phyloP scores from a whole-genome alignment of 2,329 filamentous ascomycete species.

The Ophiostoma triangulosporum region DNA sequence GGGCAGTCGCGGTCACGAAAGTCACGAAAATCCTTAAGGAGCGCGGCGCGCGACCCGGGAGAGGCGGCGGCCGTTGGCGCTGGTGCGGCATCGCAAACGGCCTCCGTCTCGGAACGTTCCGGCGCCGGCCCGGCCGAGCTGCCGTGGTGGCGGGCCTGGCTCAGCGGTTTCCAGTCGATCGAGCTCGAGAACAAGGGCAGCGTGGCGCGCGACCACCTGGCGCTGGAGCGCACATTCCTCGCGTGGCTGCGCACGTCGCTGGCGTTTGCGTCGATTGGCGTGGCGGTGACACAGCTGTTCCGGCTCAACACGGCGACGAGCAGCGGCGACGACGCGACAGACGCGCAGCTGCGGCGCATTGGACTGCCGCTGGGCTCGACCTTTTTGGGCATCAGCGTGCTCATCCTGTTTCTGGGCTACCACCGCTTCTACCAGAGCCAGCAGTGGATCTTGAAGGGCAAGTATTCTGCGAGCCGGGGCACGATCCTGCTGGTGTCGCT shows the following conservation, averaged over 20 bases:
- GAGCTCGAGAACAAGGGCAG: conserved; percentile 79
- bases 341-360: conserved; percentile 41
- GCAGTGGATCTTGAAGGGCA: conserved; percentile 65
- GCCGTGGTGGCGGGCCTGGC: conserved; percentile 32
- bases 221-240: conserved; percentile 70
- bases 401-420: conserved; percentile 64
- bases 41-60: neutral
- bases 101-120: neutral
- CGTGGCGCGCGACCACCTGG: conserved; percentile 70
- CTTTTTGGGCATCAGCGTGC: conserved; percentile 61
- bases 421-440: conserved; percentile 67
- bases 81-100: neutral
- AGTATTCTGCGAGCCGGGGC: conserved; percentile 66
- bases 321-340: conserved; percentile 17
- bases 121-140: conserved; percentile 14
- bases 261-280: conserved; percentile 69
- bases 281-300: conserved; percentile 74
- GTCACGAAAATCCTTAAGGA: too few relatives aligned
- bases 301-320: conserved; percentile 55
- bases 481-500: conserved; percentile 57
- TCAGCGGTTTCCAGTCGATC: conserved; percentile 42
- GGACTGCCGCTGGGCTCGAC: conserved; percentile 65
- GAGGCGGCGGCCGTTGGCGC: neutral
- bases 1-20: neutral
- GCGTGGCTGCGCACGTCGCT: conserved; percentile 76